phyloP scores from a whole-genome alignment of 306 rosid species.

The Prunus persica region Prunus_persica_NCBIv2 NC_034012.1:16738001-16738500 shows the following conservation, averaged over 20 bases:
- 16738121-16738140: background rate
- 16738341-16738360: constrained; percentile 14
- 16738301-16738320: background rate
- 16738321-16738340: background rate
- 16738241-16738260: background rate
- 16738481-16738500: constrained; percentile 46
- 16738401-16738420: constrained; percentile 57
- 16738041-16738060: background rate
- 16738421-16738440: constrained; percentile 60
- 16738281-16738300: background rate
- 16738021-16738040: background rate
- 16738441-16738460: constrained; percentile 55
- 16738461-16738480: constrained; percentile 56
- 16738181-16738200: background rate
- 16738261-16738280: background rate
- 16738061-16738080: background rate
- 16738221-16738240: too few relatives aligned
- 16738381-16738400: constrained; percentile 69
- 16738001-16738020: background rate
- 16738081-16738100: background rate
- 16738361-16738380: constrained; percentile 52
- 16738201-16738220: too few relatives aligned
- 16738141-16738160: too few relatives aligned
- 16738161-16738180: background rate
- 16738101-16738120: background rate